phyloP scores from a whole-genome alignment of 1,139 yeast genomes.

The Yamadazyma membranifaciens region DNA sequence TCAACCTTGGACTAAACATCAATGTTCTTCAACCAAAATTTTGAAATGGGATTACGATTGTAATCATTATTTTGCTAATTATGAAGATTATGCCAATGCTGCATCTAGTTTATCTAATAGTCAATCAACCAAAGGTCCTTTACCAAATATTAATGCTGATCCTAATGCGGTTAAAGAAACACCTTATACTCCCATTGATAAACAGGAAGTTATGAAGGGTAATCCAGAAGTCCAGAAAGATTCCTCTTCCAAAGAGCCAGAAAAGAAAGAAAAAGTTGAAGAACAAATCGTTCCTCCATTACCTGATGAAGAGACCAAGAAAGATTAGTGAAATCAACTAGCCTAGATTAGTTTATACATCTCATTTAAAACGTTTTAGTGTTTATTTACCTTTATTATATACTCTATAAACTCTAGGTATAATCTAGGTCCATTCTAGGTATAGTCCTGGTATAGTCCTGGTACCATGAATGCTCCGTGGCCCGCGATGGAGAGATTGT shows the following conservation, averaged over 20 bases:
- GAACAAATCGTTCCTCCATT: conserved; percentile 25
- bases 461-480: too few species aligned
- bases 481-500: too few species aligned
- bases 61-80: conserved; percentile 43
- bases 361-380: too few species aligned
- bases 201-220: conserved; percentile 9
- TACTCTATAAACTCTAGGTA: too few species aligned
- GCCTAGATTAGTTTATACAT: background rate
- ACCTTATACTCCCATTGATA: conserved; percentile 14
- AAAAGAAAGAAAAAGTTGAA: conserved; percentile 11
- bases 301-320: conserved; percentile 17
- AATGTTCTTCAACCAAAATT: conserved; percentile 63
- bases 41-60: conserved; percentile 88
- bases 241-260: conserved; percentile 4
- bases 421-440: too few species aligned
- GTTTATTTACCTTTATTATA: too few species aligned
- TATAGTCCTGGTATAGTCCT: too few species aligned
- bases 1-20: conserved; percentile 70
- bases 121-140: conserved; percentile 4
- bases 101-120: conserved; percentile 2
- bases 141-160: conserved; percentile 15
- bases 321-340: background rate
- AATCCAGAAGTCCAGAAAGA: conserved; percentile 14
- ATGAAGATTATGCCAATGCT: conserved; percentile 15
- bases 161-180: conserved; percentile 26